Evolutionary conservation across 2,329 filamentous ascomycete species (phyloP).

Genomic region (Aspergillus clavatus): DNA sequence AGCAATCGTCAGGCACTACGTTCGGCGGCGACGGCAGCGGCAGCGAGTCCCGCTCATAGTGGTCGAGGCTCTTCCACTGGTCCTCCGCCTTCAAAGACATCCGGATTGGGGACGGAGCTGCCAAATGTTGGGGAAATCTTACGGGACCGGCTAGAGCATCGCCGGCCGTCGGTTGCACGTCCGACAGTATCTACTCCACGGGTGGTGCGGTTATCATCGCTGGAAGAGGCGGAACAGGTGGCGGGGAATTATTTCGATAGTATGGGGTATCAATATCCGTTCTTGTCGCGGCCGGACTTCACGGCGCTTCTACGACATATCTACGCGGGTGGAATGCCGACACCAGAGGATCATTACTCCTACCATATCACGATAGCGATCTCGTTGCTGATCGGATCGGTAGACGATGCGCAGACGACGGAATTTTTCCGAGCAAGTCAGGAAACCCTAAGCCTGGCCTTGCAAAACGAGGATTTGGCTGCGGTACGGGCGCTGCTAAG

Average conservation of each 20-base stretch:
- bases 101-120: constrained; percentile 27
- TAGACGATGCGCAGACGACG: constrained; percentile 25
- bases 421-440: constrained; percentile 36
- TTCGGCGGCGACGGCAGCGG: constrained; percentile 12
- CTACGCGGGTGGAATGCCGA: constrained; percentile 30
- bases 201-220: constrained; percentile 30
- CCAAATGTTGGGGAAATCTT: constrained; percentile 39
- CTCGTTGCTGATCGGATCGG: constrained; percentile 31
- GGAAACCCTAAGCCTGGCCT: constrained; percentile 29
- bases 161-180: constrained; percentile 31
- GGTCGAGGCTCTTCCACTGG: constrained; percentile 15
- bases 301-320: constrained; percentile 30
- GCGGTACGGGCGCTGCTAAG: constrained; percentile 35
- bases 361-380: constrained; percentile 38
- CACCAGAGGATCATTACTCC: constrained; percentile 30
- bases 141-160: constrained; percentile 36
- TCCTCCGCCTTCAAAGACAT: constrained; percentile 15
- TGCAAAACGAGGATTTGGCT: constrained; percentile 37
- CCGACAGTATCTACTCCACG: constrained; percentile 27
- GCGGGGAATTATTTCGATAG: constrained; percentile 35
- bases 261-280: constrained; percentile 38
- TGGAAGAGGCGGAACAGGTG: constrained; percentile 33
- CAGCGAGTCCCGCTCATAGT: constrained; percentile 9
- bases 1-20: constrained; percentile 16
- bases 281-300: constrained; percentile 33